A percentile compares a stretch with the other conserved stretches of the same genome.
These are phyloP conservation scores for Aspergillus amoenus DNA, from an alignment of 2,329 filamentous ascomycete species.

Conservation along the genomic window DNA sequence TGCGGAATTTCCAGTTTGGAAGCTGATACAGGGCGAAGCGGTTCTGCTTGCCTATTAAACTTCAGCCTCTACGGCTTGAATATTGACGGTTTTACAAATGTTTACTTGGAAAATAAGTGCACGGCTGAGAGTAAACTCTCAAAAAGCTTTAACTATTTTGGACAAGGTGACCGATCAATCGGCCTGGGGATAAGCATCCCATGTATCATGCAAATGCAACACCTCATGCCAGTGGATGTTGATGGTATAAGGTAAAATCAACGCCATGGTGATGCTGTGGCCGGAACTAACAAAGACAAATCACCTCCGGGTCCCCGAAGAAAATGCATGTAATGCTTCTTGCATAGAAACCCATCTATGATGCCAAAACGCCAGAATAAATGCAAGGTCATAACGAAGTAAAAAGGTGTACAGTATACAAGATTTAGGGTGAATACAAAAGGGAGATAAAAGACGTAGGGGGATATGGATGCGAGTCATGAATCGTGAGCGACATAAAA, in stretches of 20 bases:
- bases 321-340: slow-evolving; percentile 10
- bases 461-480: slow-evolving; percentile 28
- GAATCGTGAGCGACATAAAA: slow-evolving; percentile 23
- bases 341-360: slow-evolving; percentile 12
- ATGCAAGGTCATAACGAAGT: slow-evolving; percentile 20
- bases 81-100: background rate
- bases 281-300: slow-evolving; percentile 1
- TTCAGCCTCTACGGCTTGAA: too few relatives aligned
- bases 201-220: slow-evolving; percentile 28
- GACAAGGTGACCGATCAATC: background rate
- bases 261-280: slow-evolving; percentile 18
- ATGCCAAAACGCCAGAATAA: slow-evolving; percentile 20
- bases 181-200: background rate
- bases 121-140: background rate
- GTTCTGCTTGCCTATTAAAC: too few relatives aligned
- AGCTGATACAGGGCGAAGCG: too few relatives aligned
- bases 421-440: background rate
- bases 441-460: slow-evolving; percentile 16
- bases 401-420: slow-evolving; percentile 20
- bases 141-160: background rate
- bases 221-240: background rate
- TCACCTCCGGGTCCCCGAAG: slow-evolving; percentile 11
- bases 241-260: slow-evolving; percentile 1
- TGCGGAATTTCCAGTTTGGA: too few relatives aligned
- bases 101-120: background rate